These are phyloP conservation scores for Agaricales sp. DNA, from an alignment of 1,284 basidiomycete species.

Conservation along the genomic window DNA sequence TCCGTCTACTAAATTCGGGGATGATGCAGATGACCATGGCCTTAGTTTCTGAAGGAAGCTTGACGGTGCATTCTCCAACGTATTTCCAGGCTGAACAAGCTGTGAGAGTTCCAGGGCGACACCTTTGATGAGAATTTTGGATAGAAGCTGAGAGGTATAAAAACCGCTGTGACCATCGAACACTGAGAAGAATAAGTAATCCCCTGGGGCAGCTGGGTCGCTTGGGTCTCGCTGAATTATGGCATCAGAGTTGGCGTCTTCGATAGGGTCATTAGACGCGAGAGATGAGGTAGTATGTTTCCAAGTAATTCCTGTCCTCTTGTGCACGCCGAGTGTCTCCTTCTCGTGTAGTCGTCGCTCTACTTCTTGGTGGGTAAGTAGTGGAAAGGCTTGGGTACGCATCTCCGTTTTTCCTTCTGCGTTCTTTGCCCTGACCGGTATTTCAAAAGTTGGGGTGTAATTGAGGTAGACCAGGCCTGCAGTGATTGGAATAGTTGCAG, in stretches of 20 bases:
- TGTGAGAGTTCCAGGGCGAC: constrained; percentile 70
- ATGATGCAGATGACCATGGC: constrained; percentile 29
- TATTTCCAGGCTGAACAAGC: constrained; percentile 19
- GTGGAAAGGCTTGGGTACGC: constrained; percentile 39
- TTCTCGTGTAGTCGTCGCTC: constrained; percentile 51
- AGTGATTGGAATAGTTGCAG: constrained; percentile 19
- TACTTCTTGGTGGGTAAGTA: constrained; percentile 47
- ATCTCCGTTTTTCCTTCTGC: constrained; percentile 50
- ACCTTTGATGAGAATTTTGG: constrained; percentile 79
- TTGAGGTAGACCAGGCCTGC: constrained; percentile 13
- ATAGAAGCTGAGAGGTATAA: constrained; percentile 80
- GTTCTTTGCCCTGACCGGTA: constrained; percentile 41
- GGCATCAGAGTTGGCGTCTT: constrained; percentile 74
- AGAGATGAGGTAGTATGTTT: constrained; percentile 72
- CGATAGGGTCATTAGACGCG: constrained; percentile 82
- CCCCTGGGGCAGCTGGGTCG: constrained; percentile 48
- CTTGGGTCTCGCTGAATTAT: constrained; percentile 55
- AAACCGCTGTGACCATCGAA: constrained; percentile 89
- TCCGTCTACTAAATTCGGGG: constrained; percentile 31
- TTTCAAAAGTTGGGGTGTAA: constrained; percentile 33
- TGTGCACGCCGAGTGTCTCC: constrained; percentile 33
- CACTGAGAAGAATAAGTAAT: constrained; percentile 77
- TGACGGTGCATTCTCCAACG: constrained; percentile 12
- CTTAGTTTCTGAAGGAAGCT: constrained; percentile 29
- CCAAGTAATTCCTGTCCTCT: constrained; percentile 49